Evolutionary conservation across 2,329 filamentous ascomycete species (phyloP), one percentile per base, ranked within the genome.

Genomic region (Penicillium sclerotiorum): DNA sequence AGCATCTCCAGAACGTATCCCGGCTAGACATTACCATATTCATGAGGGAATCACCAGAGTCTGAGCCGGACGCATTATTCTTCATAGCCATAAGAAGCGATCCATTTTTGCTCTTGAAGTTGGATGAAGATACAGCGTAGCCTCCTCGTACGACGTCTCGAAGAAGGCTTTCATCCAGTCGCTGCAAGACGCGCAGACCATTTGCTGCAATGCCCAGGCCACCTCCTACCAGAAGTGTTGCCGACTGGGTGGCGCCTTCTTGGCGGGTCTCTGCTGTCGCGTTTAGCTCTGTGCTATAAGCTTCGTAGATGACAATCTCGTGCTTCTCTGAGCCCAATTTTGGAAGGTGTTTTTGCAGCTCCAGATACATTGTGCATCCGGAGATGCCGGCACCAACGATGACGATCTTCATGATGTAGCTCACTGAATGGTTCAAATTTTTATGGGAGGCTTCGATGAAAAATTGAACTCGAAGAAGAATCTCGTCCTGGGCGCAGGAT

Each of bases 301-400:
- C 64, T 57, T 76, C 74, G 54, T 74, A 74, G 43, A 77, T 71
- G 15, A 55, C 66, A 54, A 68, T 66, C 23, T 67, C 57, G 45
- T 73, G 64, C 8, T 59, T 52, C 20, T 53, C 44, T 6, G 43
- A 30, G 11, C 39, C 39, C 18, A 53, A 53, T 9, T 36, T 39
- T 4, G 65, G 68, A 8, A 77, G 67, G 43, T 72, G 68, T 45
- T 75, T 75, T 43, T 65, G 65, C 4, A 77, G 59, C 25, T 66
- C 63, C 8, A 76, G 64, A 46, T 75, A 76, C 32, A 61, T 61
- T 9, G 68, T 49, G 44, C 71, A 72, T 21, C 73, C 73, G 41
- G 65, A 63, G 49, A 77, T 74, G 25, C 72, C 74, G 12, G 62
- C 73, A n/a, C 74, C 74, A 30, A 76, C 60, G 12, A 77, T 74